phyloP scores from a whole-genome alignment of 2,329 filamentous ascomycete genomes.

The Xylaria digitata region DNA sequence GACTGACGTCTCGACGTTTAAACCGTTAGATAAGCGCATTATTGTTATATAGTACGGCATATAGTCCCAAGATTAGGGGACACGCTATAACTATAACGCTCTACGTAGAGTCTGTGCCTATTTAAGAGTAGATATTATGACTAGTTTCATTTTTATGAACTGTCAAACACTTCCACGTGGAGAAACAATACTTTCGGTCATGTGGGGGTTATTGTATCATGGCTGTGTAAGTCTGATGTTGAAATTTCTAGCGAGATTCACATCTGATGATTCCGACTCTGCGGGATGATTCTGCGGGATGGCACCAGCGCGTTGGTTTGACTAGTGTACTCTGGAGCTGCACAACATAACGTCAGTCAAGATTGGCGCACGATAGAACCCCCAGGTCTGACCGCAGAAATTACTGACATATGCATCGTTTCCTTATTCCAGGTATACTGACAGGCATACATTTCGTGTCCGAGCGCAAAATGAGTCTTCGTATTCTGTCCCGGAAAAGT shows the following conservation, averaged over 20 bases:
- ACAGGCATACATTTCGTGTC: conserved; percentile 23
- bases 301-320: conserved; percentile 19
- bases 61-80: neutral
- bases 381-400: conserved; percentile 24
- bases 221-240: neutral
- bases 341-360: conserved; percentile 32
- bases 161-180: neutral
- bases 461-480: conserved; percentile 26
- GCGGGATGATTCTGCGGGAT: conserved; percentile 11
- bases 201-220: conserved; percentile 1
- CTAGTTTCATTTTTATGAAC: conserved; percentile 8
- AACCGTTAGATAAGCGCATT: conserved; percentile 6
- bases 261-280: neutral
- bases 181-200: neutral
- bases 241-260: conserved; percentile 1
- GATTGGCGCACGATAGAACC: conserved; percentile 16
- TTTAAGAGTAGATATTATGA: too few relatives aligned
- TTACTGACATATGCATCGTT: conserved; percentile 33
- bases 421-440: neutral
- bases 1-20: neutral
- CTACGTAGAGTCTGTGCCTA: neutral
- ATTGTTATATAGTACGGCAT: neutral
- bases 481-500: conserved; percentile 24
- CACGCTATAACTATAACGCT: neutral
- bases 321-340: conserved; percentile 27